Percentiles rank a stretch among this genome's conserved stretches.
Evolutionary conservation across 495 filamentous ascomycete genomes (phyloP).

Genomic region (Aspergillus steynii): DNA sequence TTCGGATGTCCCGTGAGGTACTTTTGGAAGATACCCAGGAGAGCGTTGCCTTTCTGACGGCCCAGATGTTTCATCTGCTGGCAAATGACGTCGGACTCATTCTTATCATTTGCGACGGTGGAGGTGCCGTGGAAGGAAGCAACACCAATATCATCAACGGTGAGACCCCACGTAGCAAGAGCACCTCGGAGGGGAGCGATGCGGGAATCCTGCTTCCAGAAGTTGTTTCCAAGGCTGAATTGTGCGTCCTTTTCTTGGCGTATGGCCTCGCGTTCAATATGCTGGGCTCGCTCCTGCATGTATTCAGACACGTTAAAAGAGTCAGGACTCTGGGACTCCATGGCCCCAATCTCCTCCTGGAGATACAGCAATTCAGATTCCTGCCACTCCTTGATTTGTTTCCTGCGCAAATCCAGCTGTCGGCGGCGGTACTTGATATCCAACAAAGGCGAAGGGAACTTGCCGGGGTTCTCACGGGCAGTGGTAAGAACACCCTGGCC

Average conservation of each 20-base stretch:
- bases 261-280: constrained; percentile 85
- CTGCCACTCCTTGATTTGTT: constrained; percentile 93
- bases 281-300: constrained; percentile 76
- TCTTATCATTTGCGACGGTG: constrained; percentile 99
- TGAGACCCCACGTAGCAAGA: constrained; percentile 95
- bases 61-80: constrained; percentile 95
- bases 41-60: constrained; percentile 90
- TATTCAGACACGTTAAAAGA: constrained; percentile 80
- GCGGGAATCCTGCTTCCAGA: constrained; percentile 92
- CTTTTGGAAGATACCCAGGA: constrained; percentile 98
- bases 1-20: constrained; percentile 98
- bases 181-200: constrained; percentile 95
- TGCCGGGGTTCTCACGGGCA: constrained; percentile 84
- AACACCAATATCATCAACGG: constrained; percentile 91
- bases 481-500: constrained; percentile 98
- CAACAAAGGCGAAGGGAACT: constrained; percentile 90
- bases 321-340: constrained; percentile 72
- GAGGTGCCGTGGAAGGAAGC: constrained; percentile 99
- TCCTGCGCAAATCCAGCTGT: constrained; percentile 88
- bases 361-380: constrained; percentile 92
- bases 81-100: constrained; percentile 96
- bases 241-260: constrained; percentile 91
- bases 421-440: constrained; percentile 96
- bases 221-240: constrained; percentile 90
- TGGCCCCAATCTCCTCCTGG: constrained; percentile 85